Evolutionary conservation across 805 yeast genomes (phyloP).

Genomic region (Ogataea siamensis): DNA sequence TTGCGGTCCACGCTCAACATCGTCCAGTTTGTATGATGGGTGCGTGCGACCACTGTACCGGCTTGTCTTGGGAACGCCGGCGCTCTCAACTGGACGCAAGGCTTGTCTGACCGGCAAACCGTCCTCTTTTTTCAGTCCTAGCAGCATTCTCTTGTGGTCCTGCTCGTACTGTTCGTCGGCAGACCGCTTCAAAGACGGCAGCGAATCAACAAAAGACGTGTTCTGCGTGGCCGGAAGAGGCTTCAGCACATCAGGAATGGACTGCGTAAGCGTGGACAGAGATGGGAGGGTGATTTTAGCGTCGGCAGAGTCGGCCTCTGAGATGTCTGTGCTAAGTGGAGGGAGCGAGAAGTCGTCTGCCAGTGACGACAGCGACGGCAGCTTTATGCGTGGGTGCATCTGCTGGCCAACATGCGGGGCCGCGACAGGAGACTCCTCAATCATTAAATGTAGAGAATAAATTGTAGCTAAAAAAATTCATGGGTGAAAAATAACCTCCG

Average conservation of each 20-base stretch:
- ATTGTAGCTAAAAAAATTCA: too few relatives aligned
- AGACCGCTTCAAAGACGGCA: neutral
- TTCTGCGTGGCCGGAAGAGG: neutral
- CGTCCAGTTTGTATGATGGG: neutral
- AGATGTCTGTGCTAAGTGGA: constrained; percentile 5
- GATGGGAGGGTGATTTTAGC: constrained; percentile 9
- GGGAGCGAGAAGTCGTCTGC: constrained; percentile 16
- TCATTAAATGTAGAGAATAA: constrained; percentile 3
- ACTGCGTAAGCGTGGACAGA: constrained; percentile 10
- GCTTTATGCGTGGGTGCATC: constrained; percentile 8
- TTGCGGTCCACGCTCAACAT: neutral
- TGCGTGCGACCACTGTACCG: neutral
- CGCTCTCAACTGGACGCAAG: neutral
- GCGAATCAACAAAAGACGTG: neutral
- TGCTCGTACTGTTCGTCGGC: neutral
- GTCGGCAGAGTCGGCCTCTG: constrained; percentile 1
- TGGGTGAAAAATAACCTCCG: too few relatives aligned
- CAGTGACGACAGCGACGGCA: constrained; percentile 19
- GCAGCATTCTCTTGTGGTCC: neutral
- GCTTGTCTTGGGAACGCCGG: constrained; percentile 2
- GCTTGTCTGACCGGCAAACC: too few relatives aligned
- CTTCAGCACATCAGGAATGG: constrained; percentile 5
- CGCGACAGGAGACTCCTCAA: constrained; percentile 4
- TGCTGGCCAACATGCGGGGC: constrained; percentile 4
- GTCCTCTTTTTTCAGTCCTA: constrained; percentile 6